Conservation (phyloP, 495 filamentous ascomycete genomes). For the Evansstolkia leycettana region DNA sequence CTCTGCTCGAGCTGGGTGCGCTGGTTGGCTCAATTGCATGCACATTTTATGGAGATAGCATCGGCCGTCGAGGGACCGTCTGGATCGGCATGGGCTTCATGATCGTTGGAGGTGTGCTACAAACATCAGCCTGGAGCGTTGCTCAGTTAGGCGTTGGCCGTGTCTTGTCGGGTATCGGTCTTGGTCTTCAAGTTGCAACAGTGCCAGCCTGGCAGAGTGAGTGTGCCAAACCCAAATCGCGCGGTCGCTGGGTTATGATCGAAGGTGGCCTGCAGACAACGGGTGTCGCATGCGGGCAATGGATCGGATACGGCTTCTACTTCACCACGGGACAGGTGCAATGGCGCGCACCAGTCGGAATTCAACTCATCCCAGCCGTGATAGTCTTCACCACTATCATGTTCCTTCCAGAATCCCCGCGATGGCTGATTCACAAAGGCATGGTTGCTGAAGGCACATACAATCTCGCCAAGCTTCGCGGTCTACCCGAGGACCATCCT, state of each 20-base stretch:
- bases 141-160: constrained; percentile 32
- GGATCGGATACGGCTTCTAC: constrained; percentile 31
- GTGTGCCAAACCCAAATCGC: constrained; percentile 21
- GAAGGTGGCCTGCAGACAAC: constrained; percentile 39
- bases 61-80: constrained; percentile 22
- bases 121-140: constrained; percentile 29
- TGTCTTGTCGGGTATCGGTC: constrained; percentile 30
- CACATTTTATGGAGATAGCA: constrained; percentile 16
- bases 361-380: constrained; percentile 35
- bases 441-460: constrained; percentile 35
- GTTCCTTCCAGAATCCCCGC: constrained; percentile 36
- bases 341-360: constrained; percentile 34
- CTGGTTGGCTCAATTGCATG: constrained; percentile 17
- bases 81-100: constrained; percentile 12
- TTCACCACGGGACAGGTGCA: constrained; percentile 23
- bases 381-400: constrained; percentile 49
- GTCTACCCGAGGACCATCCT: constrained; percentile 40
- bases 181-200: constrained; percentile 31
- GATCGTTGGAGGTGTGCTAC: constrained; percentile 15
- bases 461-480: constrained; percentile 45
- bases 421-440: constrained; percentile 39
- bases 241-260: constrained; percentile 24
- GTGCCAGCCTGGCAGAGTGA: constrained; percentile 41
- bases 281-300: constrained; percentile 26
- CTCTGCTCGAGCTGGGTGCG: constrained; percentile 19